Conservation (phyloP, 345 rosid genomes). For the Alliaria petiolata region DNA sequence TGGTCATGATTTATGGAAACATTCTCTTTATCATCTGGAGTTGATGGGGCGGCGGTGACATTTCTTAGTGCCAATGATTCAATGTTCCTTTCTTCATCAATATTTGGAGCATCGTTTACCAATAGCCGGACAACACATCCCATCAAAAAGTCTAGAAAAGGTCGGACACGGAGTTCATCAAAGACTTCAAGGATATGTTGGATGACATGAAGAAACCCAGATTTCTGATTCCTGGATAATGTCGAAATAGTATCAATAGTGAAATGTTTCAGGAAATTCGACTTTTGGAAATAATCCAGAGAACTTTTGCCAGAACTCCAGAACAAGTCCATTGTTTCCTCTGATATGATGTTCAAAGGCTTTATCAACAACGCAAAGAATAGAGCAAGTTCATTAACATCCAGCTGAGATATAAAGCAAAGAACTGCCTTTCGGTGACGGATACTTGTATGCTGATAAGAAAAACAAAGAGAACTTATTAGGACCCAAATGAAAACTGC, state of each 20-base stretch:
- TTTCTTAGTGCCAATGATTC: conserved; percentile 33
- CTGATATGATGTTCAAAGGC: conserved; percentile 57
- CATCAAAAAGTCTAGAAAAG: conserved; percentile 77
- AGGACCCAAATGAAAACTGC: conserved; percentile 12
- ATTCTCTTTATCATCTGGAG: conserved; percentile 30
- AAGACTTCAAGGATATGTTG: conserved; percentile 69
- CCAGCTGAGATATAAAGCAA: conserved; percentile 68
- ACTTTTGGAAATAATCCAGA: conserved; percentile 42
- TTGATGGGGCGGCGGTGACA: conserved; percentile 16
- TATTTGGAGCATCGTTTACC: conserved; percentile 45
- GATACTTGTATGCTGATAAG: conserved; percentile 66
- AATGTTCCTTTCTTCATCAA: conserved; percentile 36
- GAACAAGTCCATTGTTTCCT: conserved; percentile 45
- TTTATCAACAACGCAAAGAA: conserved; percentile 79
- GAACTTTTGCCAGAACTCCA: conserved; percentile 42
- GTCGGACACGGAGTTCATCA: conserved; percentile 64
- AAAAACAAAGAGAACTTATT: conserved; percentile 15
- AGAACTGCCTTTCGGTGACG: conserved; percentile 79
- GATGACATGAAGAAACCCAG: conserved; percentile 82
- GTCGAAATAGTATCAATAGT: conserved; percentile 48
- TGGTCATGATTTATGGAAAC: conserved; percentile 25
- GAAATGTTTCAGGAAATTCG: conserved; percentile 49
- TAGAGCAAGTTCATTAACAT: conserved; percentile 64
- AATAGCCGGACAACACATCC: conserved; percentile 79
- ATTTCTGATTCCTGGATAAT: conserved; percentile 69